Percentiles rank a stretch among this genome's conserved stretches.
Conservation (phyloP, 352 stramenopile genomes). For the Pythium phragmiticola region DNA sequence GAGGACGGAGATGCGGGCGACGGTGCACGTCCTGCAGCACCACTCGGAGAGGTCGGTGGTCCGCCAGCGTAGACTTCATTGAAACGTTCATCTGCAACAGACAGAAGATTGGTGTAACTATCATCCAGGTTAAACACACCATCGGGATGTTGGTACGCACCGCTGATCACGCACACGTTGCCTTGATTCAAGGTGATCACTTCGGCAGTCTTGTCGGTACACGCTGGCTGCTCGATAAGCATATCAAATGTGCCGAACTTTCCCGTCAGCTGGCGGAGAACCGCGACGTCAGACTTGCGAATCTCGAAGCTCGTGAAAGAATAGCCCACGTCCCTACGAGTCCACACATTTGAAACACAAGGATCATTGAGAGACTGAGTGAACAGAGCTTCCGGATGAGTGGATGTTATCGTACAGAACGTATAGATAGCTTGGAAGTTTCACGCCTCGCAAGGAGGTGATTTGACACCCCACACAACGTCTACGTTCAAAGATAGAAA, state of each 20-base stretch:
- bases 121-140: too few relatives aligned
- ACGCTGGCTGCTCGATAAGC: neutral
- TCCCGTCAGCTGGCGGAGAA: neutral
- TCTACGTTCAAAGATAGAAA: too few relatives aligned
- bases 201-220: neutral
- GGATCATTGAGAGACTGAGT: neutral
- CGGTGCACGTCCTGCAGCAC: too few relatives aligned
- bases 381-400: neutral
- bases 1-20: too few relatives aligned
- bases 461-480: neutral
- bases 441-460: neutral
- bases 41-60: too few relatives aligned
- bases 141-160: neutral
- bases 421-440: neutral
- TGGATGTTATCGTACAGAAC: neutral
- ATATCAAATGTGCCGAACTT: too few relatives aligned
- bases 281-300: neutral
- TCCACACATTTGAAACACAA: neutral
- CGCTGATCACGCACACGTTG: slow-evolving; percentile 3
- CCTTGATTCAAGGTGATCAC: neutral
- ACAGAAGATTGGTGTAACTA: too few relatives aligned
- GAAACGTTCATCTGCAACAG: too few relatives aligned
- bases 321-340: neutral
- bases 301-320: slow-evolving; percentile 1
- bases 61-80: too few relatives aligned